Evolutionary conservation across 768 basidiomycete species (phyloP), one percentile per base, ranked within the genome.

Genomic region (Tricholoma matsutake): DNA sequence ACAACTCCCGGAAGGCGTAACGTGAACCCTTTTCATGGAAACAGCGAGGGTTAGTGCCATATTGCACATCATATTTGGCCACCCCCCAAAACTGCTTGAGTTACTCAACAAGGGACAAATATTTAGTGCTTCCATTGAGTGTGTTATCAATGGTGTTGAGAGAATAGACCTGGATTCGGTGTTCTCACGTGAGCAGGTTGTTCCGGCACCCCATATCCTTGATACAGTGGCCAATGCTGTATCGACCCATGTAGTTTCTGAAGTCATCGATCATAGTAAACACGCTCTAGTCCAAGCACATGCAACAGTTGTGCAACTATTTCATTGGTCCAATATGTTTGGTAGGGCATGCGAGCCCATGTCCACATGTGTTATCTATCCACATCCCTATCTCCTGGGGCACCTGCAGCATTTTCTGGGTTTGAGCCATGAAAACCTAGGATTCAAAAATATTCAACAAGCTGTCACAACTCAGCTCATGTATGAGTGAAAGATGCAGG

Each of bases 11-110:
- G 34, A 16, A 20, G 57, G 59, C 8, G 53, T 65, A 18, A 59
- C 62, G 34, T 57, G 54, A 4, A 28, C 58, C 4, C 25, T 31
- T 6, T 58, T 67, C 25, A 41, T 65, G 25, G 22, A 37, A 14
- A 62, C 56, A 2, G 59, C 59, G 10, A 34, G 53, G 14, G 53
- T 62, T 22, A 67, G 66, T 31, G 60, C 34, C 3, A 58, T 62
- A 11, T 59, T 67, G 25, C 68, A 69, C 41, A 11, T 55, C 1
- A 34, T 69, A 8, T 54, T 61, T 16, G 57, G 64, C 3, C 57
- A 61, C 22, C 31, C 37, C 18, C 47, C 61, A 0, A 22, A 55
- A 4, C 5, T 60, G 8, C 7, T 55, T 9, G 18, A 34, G 20
- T 5, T 28, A 7, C 20, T 60, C 2, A 16, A 28, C 16, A 39